These are phyloP conservation scores for Ziziphus jujuba DNA, from an alignment of 306 rosid genomes.

Conservation along the genomic window DNA sequence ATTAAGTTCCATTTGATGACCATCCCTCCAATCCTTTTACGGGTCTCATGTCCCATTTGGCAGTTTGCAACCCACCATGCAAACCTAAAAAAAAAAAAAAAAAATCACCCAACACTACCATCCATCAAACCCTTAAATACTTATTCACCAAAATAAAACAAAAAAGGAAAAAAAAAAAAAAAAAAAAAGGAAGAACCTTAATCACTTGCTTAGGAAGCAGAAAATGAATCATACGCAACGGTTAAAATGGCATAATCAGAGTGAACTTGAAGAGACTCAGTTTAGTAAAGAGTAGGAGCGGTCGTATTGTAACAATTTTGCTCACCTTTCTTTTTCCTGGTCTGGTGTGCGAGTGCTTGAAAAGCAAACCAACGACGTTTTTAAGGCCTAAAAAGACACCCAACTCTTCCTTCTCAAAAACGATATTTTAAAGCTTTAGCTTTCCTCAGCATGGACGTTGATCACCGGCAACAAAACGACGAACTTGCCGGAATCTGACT, in stretches of 20 bases:
- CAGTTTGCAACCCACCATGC: no score
- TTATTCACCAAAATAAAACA: no score
- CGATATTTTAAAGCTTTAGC: background rate
- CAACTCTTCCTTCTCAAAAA: background rate
- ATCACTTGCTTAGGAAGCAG: slow-evolving; percentile 28
- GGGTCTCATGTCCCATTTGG: background rate
- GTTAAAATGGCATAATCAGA: slow-evolving; percentile 31
- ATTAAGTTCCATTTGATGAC: background rate
- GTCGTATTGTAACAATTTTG: slow-evolving; percentile 12
- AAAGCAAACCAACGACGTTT: slow-evolving; percentile 48
- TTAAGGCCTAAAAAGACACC: slow-evolving; percentile 29
- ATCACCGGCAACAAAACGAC: slow-evolving; percentile 36
- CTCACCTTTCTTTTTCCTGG: slow-evolving; percentile 16
- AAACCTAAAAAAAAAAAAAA: no score
- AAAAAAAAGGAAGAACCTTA: no score
- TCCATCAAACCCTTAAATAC: no score
- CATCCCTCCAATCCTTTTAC: background rate
- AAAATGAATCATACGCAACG: slow-evolving; percentile 8
- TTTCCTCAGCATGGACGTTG: slow-evolving; percentile 3
- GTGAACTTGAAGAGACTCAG: slow-evolving; percentile 9
- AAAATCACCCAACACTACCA: no score
- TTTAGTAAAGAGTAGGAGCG: slow-evolving; percentile 17
- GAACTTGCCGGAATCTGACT: slow-evolving; percentile 27
- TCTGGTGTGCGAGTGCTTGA: slow-evolving; percentile 30
- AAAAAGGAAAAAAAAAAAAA: no score